Conservation (phyloP, 2,329 filamentous ascomycete species). For the Aspergillus tubingensis region DNA sequence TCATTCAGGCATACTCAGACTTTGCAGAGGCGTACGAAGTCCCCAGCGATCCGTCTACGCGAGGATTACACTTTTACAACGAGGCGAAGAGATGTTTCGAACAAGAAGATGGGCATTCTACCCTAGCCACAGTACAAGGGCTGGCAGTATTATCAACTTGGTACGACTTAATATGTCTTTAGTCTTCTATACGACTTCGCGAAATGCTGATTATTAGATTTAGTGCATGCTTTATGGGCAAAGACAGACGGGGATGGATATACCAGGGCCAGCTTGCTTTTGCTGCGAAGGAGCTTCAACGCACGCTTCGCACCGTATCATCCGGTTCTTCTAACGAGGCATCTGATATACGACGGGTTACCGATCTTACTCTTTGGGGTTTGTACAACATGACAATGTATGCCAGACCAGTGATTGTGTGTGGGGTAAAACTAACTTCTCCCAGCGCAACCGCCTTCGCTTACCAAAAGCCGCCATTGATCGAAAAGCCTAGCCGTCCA, state of each 20-base stretch:
- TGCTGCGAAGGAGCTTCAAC: not conserved
- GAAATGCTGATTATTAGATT: not conserved
- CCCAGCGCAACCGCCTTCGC: conserved; percentile 1
- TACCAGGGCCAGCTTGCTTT: not conserved
- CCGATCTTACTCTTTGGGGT: conserved; percentile 11
- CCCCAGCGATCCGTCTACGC: conserved; percentile 16
- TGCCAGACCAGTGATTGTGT: not conserved
- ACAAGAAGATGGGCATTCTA: conserved; percentile 25
- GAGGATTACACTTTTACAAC: conserved; percentile 28
- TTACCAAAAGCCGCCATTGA: conserved; percentile 10
- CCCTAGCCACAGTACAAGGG: conserved; percentile 27
- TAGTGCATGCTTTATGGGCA: not conserved
- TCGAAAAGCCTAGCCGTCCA: conserved; percentile 5
- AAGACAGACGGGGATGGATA: not conserved
- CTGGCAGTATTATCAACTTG: conserved; percentile 25
- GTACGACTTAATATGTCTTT: conserved; percentile 10
- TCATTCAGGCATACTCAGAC: conserved; percentile 14
- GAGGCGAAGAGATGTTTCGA: conserved; percentile 28
- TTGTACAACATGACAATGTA: conserved; percentile 17
- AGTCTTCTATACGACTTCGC: not conserved
- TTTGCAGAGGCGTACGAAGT: conserved; percentile 22
- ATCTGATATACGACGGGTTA: conserved; percentile 7
- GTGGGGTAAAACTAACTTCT: not conserved
- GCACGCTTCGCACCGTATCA: not conserved
- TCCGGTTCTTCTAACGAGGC: not conserved